These are phyloP conservation scores for Chalaropsis thielavioides DNA, from an alignment of 2,329 filamentous ascomycete genomes.

Conservation along the genomic window DNA sequence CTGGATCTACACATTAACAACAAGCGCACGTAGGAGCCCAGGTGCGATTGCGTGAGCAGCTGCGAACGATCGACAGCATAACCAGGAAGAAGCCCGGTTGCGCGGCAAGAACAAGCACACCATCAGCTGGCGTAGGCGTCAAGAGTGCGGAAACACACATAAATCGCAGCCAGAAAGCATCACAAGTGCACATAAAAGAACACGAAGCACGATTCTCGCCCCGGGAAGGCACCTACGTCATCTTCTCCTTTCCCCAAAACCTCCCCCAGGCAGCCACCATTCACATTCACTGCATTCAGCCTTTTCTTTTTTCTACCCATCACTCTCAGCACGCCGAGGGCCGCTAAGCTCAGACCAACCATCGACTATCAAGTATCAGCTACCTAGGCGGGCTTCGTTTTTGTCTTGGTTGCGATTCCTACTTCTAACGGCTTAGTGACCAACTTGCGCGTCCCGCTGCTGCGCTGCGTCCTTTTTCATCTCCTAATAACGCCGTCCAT, in stretches of 20 bases:
- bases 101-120: no score
- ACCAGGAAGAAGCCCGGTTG: no score
- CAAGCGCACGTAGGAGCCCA: background rate
- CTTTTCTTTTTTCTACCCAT: background rate
- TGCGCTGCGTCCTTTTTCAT: background rate
- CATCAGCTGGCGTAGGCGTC: no score
- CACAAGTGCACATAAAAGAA: background rate
- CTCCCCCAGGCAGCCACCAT: background rate
- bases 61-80: background rate
- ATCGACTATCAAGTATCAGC: background rate
- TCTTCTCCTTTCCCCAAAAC: conserved; percentile 1
- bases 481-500: background rate
- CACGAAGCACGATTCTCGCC: background rate
- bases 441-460: background rate
- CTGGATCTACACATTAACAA: background rate
- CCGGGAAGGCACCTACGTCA: background rate
- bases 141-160: no score
- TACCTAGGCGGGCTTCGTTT: background rate
- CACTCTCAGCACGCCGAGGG: background rate
- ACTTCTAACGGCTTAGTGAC: background rate
- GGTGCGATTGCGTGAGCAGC: no score
- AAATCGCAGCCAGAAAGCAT: background rate
- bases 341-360: background rate
- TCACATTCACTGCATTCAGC: background rate
- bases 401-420: background rate